phyloP scores from a whole-genome alignment of 2,329 filamentous ascomycete genomes.

The Trichoderma pleuroti region DNA sequence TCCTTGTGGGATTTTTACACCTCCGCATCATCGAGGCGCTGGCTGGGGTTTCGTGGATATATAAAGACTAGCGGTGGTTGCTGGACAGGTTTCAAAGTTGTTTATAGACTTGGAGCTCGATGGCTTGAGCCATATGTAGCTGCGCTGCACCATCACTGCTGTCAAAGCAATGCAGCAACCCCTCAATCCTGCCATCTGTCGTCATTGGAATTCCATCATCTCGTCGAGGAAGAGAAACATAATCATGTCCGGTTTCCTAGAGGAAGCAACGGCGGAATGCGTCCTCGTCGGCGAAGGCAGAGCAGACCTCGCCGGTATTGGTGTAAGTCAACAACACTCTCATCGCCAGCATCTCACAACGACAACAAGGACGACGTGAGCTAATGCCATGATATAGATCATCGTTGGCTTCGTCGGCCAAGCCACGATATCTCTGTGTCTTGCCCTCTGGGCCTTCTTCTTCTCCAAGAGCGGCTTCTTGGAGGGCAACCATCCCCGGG shows the following conservation, averaged over 20 bases:
- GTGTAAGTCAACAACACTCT: constrained; percentile 24
- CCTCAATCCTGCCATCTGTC: background rate
- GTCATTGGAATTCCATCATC: background rate
- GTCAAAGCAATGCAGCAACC: background rate
- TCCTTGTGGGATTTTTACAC: background rate
- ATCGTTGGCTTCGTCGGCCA: constrained; percentile 33
- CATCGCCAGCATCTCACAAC: background rate
- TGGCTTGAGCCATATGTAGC: too few species aligned
- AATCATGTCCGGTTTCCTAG: background rate
- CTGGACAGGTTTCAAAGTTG: background rate
- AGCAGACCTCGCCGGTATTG: constrained; percentile 33
- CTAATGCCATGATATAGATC: constrained; percentile 23
- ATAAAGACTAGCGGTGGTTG: background rate
- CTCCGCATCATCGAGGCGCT: background rate
- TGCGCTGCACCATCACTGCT: background rate
- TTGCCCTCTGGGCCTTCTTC: constrained; percentile 34
- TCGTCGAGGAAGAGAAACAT: too few species aligned
- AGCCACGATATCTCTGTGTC: constrained; percentile 21
- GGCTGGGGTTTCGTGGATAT: background rate
- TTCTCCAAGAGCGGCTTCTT: constrained; percentile 30
- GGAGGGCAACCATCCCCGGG: constrained; percentile 27
- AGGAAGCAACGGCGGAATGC: constrained; percentile 16
- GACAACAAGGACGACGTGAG: background rate
- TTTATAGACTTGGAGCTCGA: background rate
- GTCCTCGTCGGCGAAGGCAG: constrained; percentile 28